A percentile compares a stretch with the other conserved stretches of the same genome.
Evolutionary conservation across 1,284 basidiomycete species (phyloP).

Genomic region (Puccinia horiana): DNA sequence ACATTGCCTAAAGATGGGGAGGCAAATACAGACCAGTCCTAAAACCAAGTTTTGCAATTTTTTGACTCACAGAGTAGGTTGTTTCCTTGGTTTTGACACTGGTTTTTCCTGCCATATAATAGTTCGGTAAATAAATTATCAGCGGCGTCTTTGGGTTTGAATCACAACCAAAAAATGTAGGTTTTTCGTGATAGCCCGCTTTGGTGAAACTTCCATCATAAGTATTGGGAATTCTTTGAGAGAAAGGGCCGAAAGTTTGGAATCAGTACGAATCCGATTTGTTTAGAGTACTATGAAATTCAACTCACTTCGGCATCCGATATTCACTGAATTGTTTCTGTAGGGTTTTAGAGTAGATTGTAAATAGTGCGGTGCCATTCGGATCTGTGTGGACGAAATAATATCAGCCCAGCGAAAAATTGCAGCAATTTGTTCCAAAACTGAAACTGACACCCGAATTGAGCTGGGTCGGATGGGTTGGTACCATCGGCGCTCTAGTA

Average conservation of each 20-base stretch:
- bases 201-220: constrained; percentile 28
- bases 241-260: background rate
- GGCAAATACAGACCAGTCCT: no score
- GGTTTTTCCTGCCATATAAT: constrained; percentile 22
- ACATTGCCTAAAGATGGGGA: background rate
- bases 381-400: background rate
- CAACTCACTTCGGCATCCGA: constrained; percentile 27
- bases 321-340: constrained; percentile 11
- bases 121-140: constrained; percentile 42
- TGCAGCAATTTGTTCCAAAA: background rate
- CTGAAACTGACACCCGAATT: background rate
- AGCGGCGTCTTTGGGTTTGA: constrained; percentile 6
- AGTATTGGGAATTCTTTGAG: constrained; percentile 26
- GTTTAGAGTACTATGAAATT: background rate
- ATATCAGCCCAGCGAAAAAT: background rate
- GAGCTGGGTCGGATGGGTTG: background rate
- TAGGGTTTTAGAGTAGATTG: background rate
- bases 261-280: background rate
- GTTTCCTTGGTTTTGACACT: constrained; percentile 18
- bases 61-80: constrained; percentile 28
- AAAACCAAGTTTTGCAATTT: background rate
- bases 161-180: constrained; percentile 42
- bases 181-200: constrained; percentile 27
- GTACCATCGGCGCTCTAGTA: constrained; percentile 29
- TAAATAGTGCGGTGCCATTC: constrained; percentile 28